Evolutionary conservation across 1,284 basidiomycete genomes (phyloP).

Genomic region (Trichosporon coremiiforme): DNA sequence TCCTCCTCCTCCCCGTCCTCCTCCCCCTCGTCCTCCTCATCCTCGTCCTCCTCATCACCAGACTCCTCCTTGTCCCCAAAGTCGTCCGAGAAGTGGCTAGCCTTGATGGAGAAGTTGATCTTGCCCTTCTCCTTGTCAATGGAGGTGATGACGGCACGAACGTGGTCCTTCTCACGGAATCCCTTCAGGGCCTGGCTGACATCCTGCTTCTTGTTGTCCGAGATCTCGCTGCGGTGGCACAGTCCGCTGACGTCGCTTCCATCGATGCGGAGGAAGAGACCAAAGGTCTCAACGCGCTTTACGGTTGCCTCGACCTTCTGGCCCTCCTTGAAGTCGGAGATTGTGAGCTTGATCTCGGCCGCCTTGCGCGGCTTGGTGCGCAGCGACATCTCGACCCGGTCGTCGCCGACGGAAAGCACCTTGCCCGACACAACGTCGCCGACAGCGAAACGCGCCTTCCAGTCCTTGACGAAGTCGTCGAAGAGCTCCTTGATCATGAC

Average conservation of each 20-base stretch:
- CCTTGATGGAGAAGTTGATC: slow-evolving; percentile 86
- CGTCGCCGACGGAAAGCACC: slow-evolving; percentile 70
- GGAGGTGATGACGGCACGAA: slow-evolving; percentile 75
- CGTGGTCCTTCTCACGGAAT: slow-evolving; percentile 82
- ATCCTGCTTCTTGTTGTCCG: slow-evolving; percentile 79
- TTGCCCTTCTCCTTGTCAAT: slow-evolving; percentile 74
- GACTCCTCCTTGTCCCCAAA: slow-evolving; percentile 50
- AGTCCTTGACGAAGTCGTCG: slow-evolving; percentile 91
- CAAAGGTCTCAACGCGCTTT: slow-evolving; percentile 77
- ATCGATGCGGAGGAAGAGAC: slow-evolving; percentile 86
- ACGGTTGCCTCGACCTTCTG: slow-evolving; percentile 75
- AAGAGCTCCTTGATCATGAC: slow-evolving; percentile 93
- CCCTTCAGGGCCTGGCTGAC: slow-evolving; percentile 73
- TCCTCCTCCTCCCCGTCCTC: slow-evolving; percentile 52
- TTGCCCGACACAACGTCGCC: slow-evolving; percentile 86
- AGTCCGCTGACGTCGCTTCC: slow-evolving; percentile 81
- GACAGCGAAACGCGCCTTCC: slow-evolving; percentile 77
- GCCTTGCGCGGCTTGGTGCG: slow-evolving; percentile 61
- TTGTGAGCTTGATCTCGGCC: slow-evolving; percentile 47
- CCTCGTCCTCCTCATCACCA: slow-evolving; percentile 39
- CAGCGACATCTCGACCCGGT: slow-evolving; percentile 81
- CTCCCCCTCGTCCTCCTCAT: slow-evolving; percentile 47
- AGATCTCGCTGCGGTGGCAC: slow-evolving; percentile 90
- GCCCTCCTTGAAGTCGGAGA: slow-evolving; percentile 69
- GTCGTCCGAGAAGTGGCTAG: slow-evolving; percentile 70